These are phyloP conservation scores for Trypanosomatidae sp. DNA, from an alignment of 208 protist genomes.

Conservation along the genomic window DNA sequence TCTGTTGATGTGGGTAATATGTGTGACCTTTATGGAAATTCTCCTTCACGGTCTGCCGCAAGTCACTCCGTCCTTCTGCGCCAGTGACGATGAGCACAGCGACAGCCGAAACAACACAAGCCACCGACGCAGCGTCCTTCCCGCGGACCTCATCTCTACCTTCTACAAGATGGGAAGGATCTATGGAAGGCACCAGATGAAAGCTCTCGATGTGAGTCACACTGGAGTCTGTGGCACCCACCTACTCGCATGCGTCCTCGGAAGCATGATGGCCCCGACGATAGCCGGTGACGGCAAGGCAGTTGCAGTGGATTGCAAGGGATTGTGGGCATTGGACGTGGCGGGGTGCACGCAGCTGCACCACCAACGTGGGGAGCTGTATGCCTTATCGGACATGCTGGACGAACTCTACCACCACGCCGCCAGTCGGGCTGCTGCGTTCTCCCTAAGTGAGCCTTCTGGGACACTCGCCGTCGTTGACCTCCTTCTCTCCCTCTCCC, in stretches of 20 bases:
- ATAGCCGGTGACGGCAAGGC: neutral
- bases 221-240: slow-evolving; percentile 45
- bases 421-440: neutral
- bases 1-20: slow-evolving; percentile 5
- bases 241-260: slow-evolving; percentile 40
- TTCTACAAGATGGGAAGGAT: slow-evolving; percentile 15
- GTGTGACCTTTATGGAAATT: slow-evolving; percentile 2
- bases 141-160: slow-evolving; percentile 7
- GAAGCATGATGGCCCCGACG: slow-evolving; percentile 7
- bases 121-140: neutral
- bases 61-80: neutral
- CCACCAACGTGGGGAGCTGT: slow-evolving; percentile 4
- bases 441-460: neutral
- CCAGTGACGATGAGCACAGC: neutral
- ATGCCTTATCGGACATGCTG: neutral
- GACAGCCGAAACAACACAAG: neutral
- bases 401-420: neutral
- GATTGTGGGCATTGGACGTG: slow-evolving; percentile 43
- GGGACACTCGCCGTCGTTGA: slow-evolving; percentile 9
- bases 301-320: neutral
- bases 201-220: slow-evolving; percentile 48
- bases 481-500: slow-evolving; percentile 15
- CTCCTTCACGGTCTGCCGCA: slow-evolving; percentile 7
- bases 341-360: slow-evolving; percentile 40
- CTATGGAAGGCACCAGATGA: slow-evolving; percentile 24